Conservation (phyloP, 2,329 filamentous ascomycete genomes). For the Penicillium sp. region DNA sequence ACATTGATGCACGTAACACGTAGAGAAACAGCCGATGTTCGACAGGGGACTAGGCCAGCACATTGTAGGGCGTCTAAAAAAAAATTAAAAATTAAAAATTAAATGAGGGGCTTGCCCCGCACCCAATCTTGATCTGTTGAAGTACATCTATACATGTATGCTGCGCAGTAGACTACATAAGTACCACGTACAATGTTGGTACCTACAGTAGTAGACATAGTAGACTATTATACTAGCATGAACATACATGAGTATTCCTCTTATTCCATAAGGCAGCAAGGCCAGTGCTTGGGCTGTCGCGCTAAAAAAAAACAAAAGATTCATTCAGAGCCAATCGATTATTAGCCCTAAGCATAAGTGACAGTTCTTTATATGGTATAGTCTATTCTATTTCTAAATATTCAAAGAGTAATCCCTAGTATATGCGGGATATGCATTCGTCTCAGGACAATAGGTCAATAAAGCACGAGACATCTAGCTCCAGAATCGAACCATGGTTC, state of each 20-base stretch:
- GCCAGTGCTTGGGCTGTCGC: slow-evolving; percentile 9
- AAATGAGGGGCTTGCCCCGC: neutral
- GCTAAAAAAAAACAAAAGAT: slow-evolving; percentile 20
- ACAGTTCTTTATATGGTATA: slow-evolving; percentile 4
- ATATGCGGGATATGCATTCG: neutral
- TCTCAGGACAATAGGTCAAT: neutral
- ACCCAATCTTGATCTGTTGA: slow-evolving; percentile 2
- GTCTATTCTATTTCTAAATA: neutral
- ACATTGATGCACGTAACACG: slow-evolving; percentile 15
- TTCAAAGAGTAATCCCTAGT: too few species aligned
- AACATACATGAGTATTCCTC: too few species aligned
- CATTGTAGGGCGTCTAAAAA: slow-evolving; percentile 3
- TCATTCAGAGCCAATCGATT: slow-evolving; percentile 25
- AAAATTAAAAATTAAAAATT: neutral
- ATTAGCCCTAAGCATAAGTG: neutral
- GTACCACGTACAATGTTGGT: neutral
- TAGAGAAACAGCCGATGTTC: slow-evolving; percentile 9
- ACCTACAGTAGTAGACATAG: slow-evolving; percentile 5
- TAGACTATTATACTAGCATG: neutral
- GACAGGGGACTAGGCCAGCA: slow-evolving; percentile 7
- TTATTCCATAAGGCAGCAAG: slow-evolving; percentile 9
- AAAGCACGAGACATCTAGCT: neutral
- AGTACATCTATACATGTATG: neutral
- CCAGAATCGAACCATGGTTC: slow-evolving; percentile 6
- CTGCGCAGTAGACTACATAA: slow-evolving; percentile 3